phyloP scores from a whole-genome alignment of 2,329 filamentous ascomycete genomes.

The Hypoxylon sp. region DNA sequence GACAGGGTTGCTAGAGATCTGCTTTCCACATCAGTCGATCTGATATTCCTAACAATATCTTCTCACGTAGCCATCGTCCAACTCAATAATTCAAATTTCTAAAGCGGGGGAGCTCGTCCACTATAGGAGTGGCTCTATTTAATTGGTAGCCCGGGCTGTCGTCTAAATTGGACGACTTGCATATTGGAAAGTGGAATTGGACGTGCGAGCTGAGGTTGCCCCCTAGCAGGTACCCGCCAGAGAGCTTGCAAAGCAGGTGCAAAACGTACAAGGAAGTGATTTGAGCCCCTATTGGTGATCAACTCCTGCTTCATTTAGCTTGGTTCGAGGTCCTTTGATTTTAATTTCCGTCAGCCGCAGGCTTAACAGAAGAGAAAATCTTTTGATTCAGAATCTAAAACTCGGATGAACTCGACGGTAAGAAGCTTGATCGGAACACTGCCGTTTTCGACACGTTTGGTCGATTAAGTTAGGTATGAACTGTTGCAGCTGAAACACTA shows the following conservation, averaged over 20 bases:
- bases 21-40: conserved; percentile 42
- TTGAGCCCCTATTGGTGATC: conserved; percentile 18
- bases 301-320: conserved; percentile 16
- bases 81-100: not conserved
- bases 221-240: conserved; percentile 2
- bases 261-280: conserved; percentile 9
- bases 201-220: conserved; percentile 13
- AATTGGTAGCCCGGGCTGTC: conserved; percentile 1
- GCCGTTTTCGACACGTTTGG: conserved; percentile 9
- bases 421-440: conserved; percentile 11
- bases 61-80: conserved; percentile 13
- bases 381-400: not conserved
- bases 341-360: conserved; percentile 8
- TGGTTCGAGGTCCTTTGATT: conserved; percentile 12
- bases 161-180: conserved; percentile 5
- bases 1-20: conserved; percentile 39
- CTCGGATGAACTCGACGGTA: conserved; percentile 20
- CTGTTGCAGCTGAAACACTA: conserved; percentile 35
- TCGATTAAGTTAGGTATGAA: conserved; percentile 4
- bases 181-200: conserved; percentile 7
- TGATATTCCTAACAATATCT: conserved; percentile 36
- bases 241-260: conserved; percentile 5
- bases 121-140: not conserved
- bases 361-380: conserved; percentile 1
- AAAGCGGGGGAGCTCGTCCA: conserved; percentile 5